Evolutionary conservation across 805 yeast species (phyloP).

Genomic region (Zygoascus bituminiphila): DNA sequence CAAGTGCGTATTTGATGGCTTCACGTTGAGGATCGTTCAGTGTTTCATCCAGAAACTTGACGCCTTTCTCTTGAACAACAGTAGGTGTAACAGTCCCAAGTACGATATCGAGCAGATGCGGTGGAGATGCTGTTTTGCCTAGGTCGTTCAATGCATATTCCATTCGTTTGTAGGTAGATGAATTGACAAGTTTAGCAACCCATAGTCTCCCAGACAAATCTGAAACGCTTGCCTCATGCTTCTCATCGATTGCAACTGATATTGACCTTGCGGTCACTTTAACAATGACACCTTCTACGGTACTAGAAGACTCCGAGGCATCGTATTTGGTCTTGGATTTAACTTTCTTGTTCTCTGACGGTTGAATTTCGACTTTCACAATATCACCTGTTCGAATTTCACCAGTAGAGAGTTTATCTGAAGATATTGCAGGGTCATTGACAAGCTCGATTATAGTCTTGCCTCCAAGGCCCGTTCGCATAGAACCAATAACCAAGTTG

Average conservation of each 20-base stretch:
- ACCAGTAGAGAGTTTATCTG: conserved; percentile 36
- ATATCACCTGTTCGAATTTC: conserved; percentile 69
- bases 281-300: conserved; percentile 59
- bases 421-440: conserved; percentile 40
- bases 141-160: conserved; percentile 64
- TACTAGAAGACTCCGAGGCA: conserved; percentile 10
- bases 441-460: conserved; percentile 55
- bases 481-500: conserved; percentile 51
- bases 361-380: conserved; percentile 43
- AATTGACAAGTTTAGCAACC: conserved; percentile 51
- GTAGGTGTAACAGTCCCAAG: conserved; percentile 37
- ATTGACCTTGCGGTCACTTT: conserved; percentile 42
- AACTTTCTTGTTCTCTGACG: conserved; percentile 4
- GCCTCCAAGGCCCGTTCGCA: conserved; percentile 76
- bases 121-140: conserved; percentile 37
- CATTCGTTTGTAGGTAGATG: conserved; percentile 46
- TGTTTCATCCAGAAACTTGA: conserved; percentile 34
- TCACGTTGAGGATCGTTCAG: conserved; percentile 63
- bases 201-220: conserved; percentile 46
- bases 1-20: conserved; percentile 62
- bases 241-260: conserved; percentile 54
- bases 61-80: not conserved
- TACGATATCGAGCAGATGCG: conserved; percentile 38
- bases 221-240: conserved; percentile 43
- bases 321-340: conserved; percentile 5